A percentile compares a stretch with the other conserved stretches of the same genome.
These are phyloP conservation scores for Pugionium cornutum DNA, from an alignment of 345 rosid species.

Conservation along the genomic window DNA sequence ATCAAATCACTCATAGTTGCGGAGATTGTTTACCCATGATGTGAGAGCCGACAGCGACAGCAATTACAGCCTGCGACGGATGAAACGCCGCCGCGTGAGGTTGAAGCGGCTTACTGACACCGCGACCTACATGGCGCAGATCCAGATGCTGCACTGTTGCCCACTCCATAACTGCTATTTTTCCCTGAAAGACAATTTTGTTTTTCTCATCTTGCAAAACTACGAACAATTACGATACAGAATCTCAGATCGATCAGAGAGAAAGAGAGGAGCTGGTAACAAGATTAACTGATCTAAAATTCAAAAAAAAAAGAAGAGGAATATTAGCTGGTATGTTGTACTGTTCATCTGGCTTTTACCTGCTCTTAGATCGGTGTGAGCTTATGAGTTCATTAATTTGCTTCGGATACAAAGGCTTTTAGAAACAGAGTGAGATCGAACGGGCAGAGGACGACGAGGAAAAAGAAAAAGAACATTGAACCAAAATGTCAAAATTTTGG, in stretches of 20 bases:
- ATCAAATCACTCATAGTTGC: neutral
- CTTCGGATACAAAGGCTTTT: neutral
- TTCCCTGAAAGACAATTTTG: constrained; percentile 7
- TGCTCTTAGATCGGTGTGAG: constrained; percentile 30
- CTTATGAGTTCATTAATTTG: constrained; percentile 24
- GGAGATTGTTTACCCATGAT: constrained; percentile 55
- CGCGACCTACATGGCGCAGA: constrained; percentile 79
- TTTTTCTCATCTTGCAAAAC: neutral
- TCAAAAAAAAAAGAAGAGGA: neutral
- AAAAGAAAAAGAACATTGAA: constrained; percentile 10
- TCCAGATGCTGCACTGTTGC: constrained; percentile 95
- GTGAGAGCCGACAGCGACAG: constrained; percentile 71
- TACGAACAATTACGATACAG: neutral
- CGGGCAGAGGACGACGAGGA: constrained; percentile 13
- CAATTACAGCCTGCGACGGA: constrained; percentile 71
- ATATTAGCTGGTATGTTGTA: constrained; percentile 18
- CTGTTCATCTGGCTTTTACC: constrained; percentile 27
- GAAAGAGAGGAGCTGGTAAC: constrained; percentile 2
- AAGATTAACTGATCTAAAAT: constrained; percentile 24
- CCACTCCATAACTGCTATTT: constrained; percentile 77
- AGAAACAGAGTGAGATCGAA: constrained; percentile 31
- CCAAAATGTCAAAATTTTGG: constrained; percentile 13
- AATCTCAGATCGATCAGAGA: constrained; percentile 21
- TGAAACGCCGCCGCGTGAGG: constrained; percentile 95
- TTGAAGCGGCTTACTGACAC: constrained; percentile 66